Evolutionary conservation across 1,284 basidiomycete genomes (phyloP), one percentile per base, ranked within the genome.

Genomic region (Farysia itapuensis): DNA sequence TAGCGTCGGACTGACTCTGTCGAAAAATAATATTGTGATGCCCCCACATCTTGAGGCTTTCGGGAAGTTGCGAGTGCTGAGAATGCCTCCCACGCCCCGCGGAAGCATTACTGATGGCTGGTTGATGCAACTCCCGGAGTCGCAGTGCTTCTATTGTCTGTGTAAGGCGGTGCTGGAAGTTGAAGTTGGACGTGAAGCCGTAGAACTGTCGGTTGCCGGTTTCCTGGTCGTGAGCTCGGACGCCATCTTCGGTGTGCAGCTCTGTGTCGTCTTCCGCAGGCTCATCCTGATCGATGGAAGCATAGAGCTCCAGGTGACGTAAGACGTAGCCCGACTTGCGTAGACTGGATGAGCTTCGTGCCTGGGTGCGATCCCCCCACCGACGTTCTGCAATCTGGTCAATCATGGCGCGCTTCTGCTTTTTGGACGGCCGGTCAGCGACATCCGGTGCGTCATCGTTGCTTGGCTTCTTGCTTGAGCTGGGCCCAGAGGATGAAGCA

Each of bases 121-220:
- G 20, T 26, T 59, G 50, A 30, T 49, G 45, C 16, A 46, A 53
- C 30, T 63, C 59, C 8, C 59, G 59, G 23, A 63, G 30, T 1
- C 48, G 38, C 4, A 63, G 37, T 6, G 59, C 52, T 15, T 63
- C 52, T 9, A 63, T 47, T 14, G 53, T 57, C 36, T 63, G 53
- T 3, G 45, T 39, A n/a, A 63, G 45, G 1, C 59, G 38, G 35
- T 63, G 59, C 37, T 63, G 59, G 22, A 63, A 57, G 39, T 63
- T 63, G 24, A 63, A 63, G 37, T 57, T 63, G 37, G 59, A 63
- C 11, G 58, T 61, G 47, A 61, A 61, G 18, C 58, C 58, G 38
- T 56, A 61, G 43, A 61, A 61, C 26, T 61, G 58, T 52, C 56
- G 56, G 35, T 56, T 61, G 35, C 58, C 58, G 25, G 58, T 61